Conservation (phyloP, 495 filamentous ascomycete species). For the Recurvomyces mirabilis region DNA sequence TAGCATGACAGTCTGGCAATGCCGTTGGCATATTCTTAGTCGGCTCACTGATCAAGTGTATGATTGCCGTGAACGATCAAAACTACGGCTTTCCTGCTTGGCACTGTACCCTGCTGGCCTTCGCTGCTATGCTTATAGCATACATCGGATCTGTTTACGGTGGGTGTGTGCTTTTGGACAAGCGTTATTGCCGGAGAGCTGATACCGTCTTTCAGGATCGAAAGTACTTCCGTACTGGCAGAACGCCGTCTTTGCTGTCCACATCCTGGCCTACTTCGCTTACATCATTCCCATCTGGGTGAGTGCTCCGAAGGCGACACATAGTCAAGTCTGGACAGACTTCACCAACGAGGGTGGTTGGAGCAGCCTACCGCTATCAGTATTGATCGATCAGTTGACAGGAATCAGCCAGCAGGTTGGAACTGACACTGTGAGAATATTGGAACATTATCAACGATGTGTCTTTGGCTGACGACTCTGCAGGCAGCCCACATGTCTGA, state of each 20-base stretch:
- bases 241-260: slow-evolving; percentile 22
- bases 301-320: slow-evolving; percentile 12
- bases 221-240: slow-evolving; percentile 35
- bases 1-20: slow-evolving; percentile 4
- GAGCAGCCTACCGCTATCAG: slow-evolving; percentile 8
- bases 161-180: slow-evolving; percentile 19
- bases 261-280: slow-evolving; percentile 28
- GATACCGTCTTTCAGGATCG: no score
- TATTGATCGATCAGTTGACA: slow-evolving; percentile 1
- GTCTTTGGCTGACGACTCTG: background rate
- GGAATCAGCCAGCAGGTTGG: slow-evolving; percentile 27
- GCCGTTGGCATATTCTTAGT: slow-evolving; percentile 13
- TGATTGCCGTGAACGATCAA: slow-evolving; percentile 31
- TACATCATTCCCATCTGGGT: slow-evolving; percentile 27
- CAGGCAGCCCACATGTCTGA: slow-evolving; percentile 26
- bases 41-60: slow-evolving; percentile 29
- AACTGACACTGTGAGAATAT: slow-evolving; percentile 14
- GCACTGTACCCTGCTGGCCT: slow-evolving; percentile 42
- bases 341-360: slow-evolving; percentile 26
- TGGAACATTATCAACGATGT: background rate
- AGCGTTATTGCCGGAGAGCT: no score
- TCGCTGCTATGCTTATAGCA: slow-evolving; percentile 30
- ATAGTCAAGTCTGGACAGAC: slow-evolving; percentile 21
- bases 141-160: slow-evolving; percentile 33
- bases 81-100: slow-evolving; percentile 34